phyloP scores from a whole-genome alignment of 345 rosid species.

The Alliaria petiolata region DNA sequence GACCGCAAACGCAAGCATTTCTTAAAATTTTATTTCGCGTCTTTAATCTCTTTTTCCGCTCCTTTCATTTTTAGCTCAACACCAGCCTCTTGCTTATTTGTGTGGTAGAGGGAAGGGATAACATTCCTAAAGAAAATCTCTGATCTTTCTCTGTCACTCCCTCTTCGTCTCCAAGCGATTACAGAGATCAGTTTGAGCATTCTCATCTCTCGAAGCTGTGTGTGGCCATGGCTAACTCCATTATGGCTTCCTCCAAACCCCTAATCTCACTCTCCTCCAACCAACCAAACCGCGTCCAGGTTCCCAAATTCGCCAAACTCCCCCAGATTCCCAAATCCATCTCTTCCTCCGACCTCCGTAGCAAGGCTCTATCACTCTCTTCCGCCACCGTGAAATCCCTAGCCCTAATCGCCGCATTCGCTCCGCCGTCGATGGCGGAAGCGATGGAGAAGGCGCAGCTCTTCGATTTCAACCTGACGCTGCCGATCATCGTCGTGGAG shows the following conservation, averaged over 20 bases:
- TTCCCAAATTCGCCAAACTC: constrained; percentile 30
- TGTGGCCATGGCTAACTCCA: constrained; percentile 64
- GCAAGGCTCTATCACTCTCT: constrained; percentile 34
- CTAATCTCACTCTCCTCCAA: constrained; percentile 33
- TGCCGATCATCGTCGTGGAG: constrained; percentile 80
- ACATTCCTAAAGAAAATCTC: constrained; percentile 15
- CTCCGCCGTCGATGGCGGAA: constrained; percentile 77
- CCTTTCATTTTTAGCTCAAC: background rate
- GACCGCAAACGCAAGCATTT: background rate
- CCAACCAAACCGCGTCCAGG: constrained; percentile 37
- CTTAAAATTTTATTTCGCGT: background rate
- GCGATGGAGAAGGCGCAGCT: constrained; percentile 85
- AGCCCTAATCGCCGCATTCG: constrained; percentile 55
- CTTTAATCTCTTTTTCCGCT: background rate
- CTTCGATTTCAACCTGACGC: constrained; percentile 90
- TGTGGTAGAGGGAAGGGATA: constrained; percentile 68
- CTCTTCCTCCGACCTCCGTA: constrained; percentile 31
- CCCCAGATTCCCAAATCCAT: constrained; percentile 36
- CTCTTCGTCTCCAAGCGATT: no score
- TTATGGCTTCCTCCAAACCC: constrained; percentile 70
- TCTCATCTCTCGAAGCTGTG: constrained; percentile 3
- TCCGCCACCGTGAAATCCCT: constrained; percentile 52
- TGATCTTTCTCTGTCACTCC: background rate
- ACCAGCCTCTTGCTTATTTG: constrained; percentile 43
- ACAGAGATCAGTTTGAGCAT: constrained; percentile 21